Evolutionary conservation across 495 filamentous ascomycete genomes (phyloP), one percentile per base, ranked within the genome.

Genomic region (Daldinia caldariorum): DNA sequence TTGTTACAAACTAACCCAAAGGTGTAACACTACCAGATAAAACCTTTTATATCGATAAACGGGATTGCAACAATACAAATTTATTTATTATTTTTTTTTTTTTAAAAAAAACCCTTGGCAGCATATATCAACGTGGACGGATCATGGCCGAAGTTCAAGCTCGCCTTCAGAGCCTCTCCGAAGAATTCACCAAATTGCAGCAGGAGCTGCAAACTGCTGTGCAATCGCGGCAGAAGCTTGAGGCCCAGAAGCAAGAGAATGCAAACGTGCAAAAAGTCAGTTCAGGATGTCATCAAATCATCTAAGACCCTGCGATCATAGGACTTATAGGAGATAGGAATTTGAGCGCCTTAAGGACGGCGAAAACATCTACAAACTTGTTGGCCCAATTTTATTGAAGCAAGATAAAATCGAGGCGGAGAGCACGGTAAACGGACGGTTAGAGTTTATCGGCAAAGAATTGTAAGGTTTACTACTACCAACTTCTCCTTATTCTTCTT

Each of bases 241-340:
- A 97, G 78, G 92, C 92, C 29, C 95, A 99, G 79, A 89, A 91
- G 70, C 91, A 97, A 76, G 95, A 99, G 78, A 98, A 97, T 78
- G 81, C 89, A 54, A 89, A 89, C 22, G 95, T 99, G 1, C 89
- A 97, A 77, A 92, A 92, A 79, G 91, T 92, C 41, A 67, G 72
- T 47, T 29, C 35, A 12, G n/a, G 14, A 34, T 38, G 10, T 39
- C 49, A 51, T 29, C 9, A n/a, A 32, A 16, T 47, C 38, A 43
- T 35, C 9, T 10, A 47, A 4, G 5, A 41, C 29, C 29, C 13
- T 49, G 6, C 50, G 3, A 49, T 18, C 14, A 6, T 37, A 53
- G 18, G 64, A 38, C 70, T 78, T 61, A 75, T 55, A 47, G 50
- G 51, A 34, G 20, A 65, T 61, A 93, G 89, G 95, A 99, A 82